Conservation (phyloP, 2,329 filamentous ascomycete species). For the Hymenoscyphus fructigenus region DNA sequence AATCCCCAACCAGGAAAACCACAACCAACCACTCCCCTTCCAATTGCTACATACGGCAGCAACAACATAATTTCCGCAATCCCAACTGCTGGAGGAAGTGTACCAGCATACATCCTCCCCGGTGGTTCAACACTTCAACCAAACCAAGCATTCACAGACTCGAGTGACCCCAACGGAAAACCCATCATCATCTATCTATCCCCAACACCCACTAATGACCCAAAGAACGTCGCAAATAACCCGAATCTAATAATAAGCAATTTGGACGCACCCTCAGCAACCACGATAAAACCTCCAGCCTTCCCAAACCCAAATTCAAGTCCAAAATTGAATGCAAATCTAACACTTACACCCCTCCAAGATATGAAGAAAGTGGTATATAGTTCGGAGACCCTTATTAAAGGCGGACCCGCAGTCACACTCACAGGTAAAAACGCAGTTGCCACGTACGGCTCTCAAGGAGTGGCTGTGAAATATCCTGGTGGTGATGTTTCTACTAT, state of each 20-base stretch:
- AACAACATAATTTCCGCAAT: background rate
- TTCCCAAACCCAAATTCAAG: background rate
- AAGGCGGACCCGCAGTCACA: background rate
- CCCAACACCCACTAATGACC: background rate
- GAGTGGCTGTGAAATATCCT: background rate
- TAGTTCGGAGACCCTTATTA: background rate
- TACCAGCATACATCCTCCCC: background rate
- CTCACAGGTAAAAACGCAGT: background rate
- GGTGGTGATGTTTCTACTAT: background rate
- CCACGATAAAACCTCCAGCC: background rate
- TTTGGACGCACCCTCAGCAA: background rate
- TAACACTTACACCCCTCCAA: background rate
- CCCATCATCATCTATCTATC: background rate
- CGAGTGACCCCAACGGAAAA: background rate
- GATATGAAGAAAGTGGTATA: background rate
- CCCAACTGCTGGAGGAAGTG: background rate
- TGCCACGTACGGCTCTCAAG: background rate
- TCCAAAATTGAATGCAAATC: background rate
- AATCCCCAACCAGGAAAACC: background rate
- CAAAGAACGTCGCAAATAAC: background rate
- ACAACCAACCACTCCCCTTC: background rate
- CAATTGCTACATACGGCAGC: background rate
- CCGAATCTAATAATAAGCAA: background rate
- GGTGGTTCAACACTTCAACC: background rate
- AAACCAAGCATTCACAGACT: background rate